Evolutionary conservation across 352 stramenopile species (phyloP).

Genomic region (Albugo laibachii): DNA sequence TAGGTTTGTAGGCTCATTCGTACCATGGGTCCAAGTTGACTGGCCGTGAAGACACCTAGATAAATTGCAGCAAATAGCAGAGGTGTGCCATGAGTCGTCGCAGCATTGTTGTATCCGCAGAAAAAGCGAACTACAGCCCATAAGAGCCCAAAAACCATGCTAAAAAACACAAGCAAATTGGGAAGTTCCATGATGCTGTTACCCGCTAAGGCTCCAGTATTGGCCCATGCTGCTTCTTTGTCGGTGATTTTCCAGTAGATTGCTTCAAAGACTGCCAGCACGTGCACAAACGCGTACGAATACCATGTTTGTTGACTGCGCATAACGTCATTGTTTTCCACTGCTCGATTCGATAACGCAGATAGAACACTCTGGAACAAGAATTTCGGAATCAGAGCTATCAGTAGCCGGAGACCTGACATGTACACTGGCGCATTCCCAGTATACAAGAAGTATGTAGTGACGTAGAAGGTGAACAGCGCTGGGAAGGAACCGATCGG

Average conservation of each 20-base stretch:
- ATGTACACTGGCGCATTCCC: constrained; percentile 54
- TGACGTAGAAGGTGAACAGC: constrained; percentile 63
- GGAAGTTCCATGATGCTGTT: constrained; percentile 51
- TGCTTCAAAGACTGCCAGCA: constrained; percentile 46
- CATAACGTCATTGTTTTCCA: constrained; percentile 53
- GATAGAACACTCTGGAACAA: constrained; percentile 44
- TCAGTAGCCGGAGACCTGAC: constrained; percentile 32
- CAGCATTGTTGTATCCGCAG: constrained; percentile 43
- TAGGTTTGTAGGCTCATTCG: constrained; percentile 56
- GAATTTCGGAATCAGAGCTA: constrained; percentile 56
- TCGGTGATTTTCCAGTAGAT: constrained; percentile 63
- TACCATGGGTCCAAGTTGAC: constrained; percentile 42
- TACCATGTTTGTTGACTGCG: constrained; percentile 61
- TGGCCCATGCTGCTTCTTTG: constrained; percentile 46
- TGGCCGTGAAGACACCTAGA: constrained; percentile 31
- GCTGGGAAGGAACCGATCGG: constrained; percentile 51
- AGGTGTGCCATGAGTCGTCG: constrained; percentile 36
- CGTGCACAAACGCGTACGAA: constrained; percentile 54
- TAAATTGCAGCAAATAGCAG: constrained; percentile 45
- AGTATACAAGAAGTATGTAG: constrained; percentile 52
- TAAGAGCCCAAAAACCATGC: constrained; percentile 40
- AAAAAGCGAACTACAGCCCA: constrained; percentile 48
- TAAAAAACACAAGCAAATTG: constrained; percentile 42
- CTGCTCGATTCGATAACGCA: constrained; percentile 42
- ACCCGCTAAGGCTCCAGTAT: constrained; percentile 32